Conservation (phyloP, 2,329 filamentous ascomycete genomes). For the Trichoderma atrobrunneum region DNA sequence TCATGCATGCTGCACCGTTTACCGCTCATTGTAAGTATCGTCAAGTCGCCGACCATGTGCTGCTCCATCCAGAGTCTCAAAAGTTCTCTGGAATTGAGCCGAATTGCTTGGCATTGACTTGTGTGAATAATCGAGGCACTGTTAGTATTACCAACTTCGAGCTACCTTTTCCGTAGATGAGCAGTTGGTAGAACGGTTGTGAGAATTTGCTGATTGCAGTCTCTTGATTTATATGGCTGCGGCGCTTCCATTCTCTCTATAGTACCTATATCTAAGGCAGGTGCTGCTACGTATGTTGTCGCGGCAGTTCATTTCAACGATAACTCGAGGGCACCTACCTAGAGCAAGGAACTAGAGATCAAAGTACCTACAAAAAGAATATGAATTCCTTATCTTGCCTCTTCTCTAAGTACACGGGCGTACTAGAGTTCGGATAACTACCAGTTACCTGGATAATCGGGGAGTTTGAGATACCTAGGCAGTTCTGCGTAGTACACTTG, state of each 20-base stretch:
- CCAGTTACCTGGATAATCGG: neutral
- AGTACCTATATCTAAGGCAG: no score
- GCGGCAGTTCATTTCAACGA: neutral
- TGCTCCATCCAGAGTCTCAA: neutral
- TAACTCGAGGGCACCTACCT: neutral
- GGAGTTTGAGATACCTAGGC: neutral
- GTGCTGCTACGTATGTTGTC: neutral
- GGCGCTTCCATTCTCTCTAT: no score
- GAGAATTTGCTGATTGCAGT: neutral
- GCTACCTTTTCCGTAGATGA: neutral
- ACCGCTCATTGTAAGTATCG: neutral
- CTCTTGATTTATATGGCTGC: neutral
- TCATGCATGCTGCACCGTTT: slow-evolving; percentile 5
- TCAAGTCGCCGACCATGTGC: neutral
- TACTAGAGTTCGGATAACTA: neutral
- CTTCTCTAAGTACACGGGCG: neutral
- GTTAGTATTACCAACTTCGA: neutral
- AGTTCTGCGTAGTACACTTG: neutral
- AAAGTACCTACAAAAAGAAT: neutral
- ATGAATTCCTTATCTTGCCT: neutral
- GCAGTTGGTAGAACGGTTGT: neutral
- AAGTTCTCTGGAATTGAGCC: neutral
- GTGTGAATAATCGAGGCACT: neutral
- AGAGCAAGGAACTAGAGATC: neutral
- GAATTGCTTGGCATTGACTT: neutral